These are phyloP conservation scores for Penicillium sp. DNA, from an alignment of 2,329 filamentous ascomycete species.

Conservation along the genomic window DNA sequence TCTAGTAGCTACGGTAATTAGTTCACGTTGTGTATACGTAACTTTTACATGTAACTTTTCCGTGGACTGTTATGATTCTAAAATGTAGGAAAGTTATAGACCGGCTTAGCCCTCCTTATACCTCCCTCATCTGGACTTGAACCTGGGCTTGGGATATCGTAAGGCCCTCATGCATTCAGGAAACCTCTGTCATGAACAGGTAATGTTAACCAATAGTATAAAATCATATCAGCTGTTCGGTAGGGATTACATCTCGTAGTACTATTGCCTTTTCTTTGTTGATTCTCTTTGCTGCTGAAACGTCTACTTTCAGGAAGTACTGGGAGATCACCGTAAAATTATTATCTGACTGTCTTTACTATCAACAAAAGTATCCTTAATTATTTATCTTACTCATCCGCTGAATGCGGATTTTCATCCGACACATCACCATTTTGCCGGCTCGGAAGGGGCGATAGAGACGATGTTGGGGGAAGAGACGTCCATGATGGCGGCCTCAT, in stretches of 20 bases:
- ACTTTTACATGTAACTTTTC: neutral
- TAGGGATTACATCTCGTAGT: too few species aligned
- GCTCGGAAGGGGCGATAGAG: slow-evolving; percentile 21
- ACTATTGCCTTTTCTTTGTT: neutral
- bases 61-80: neutral
- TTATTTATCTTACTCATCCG: slow-evolving; percentile 16
- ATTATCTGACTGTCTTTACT: neutral
- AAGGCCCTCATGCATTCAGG: too few species aligned
- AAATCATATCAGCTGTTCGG: too few species aligned
- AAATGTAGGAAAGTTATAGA: too few species aligned
- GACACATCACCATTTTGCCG: slow-evolving; percentile 17
- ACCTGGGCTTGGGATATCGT: too few species aligned
- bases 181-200: too few species aligned
- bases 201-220: too few species aligned
- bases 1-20: too few species aligned
- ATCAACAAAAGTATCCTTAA: neutral
- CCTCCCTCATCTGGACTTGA: too few species aligned
- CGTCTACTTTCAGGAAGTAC: neutral
- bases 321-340: neutral
- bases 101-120: too few species aligned
- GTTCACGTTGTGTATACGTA: neutral
- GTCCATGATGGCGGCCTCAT: slow-evolving; percentile 34
- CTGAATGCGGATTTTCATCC: slow-evolving; percentile 13
- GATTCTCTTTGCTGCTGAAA: neutral
- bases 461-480: slow-evolving; percentile 31